A percentile compares a stretch with the other conserved stretches of the same genome.
These are phyloP conservation scores for Prinsepia uniflora DNA, from an alignment of 306 rosid species.

Conservation along the genomic window DNA sequence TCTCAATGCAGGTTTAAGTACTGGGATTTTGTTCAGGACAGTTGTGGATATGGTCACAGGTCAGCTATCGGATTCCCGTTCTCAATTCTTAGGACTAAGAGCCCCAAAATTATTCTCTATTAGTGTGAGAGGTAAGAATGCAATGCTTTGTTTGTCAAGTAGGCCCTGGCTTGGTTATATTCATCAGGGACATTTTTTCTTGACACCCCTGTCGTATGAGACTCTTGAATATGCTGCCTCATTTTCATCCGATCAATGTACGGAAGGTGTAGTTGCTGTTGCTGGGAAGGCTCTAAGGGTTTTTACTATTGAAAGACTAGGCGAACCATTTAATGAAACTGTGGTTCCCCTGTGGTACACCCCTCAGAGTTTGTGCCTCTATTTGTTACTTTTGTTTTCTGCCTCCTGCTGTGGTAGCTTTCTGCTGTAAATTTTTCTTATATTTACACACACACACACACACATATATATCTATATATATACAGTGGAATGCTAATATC, in stretches of 20 bases:
- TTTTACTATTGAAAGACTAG: conserved; percentile 87
- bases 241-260: conserved; percentile 92
- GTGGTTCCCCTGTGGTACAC: conserved; percentile 95
- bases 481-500: too few relatives aligned
- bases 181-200: conserved; percentile 91
- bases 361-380: conserved; percentile 71
- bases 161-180: conserved; percentile 98
- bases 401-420: background rate
- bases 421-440: background rate
- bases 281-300: conserved; percentile 89
- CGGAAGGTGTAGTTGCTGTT: conserved; percentile 93
- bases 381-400: background rate
- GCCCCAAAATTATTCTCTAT: conserved; percentile 87
- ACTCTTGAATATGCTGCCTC: conserved; percentile 92
- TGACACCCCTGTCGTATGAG: conserved; percentile 95
- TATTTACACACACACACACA: too few relatives aligned
- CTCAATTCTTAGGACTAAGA: conserved; percentile 90
- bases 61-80: conserved; percentile 90
- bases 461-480: too few relatives aligned
- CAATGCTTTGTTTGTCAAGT: conserved; percentile 92
- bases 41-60: conserved; percentile 99
- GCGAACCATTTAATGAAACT: conserved; percentile 95
- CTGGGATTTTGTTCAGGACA: conserved; percentile 91
- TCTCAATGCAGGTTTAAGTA: conserved; percentile 78
- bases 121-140: conserved; percentile 73